A percentile compares a stretch with the other conserved stretches of the same genome.
phyloP scores from a whole-genome alignment of 257 asterid species.

The Oldenlandia corymbosa region DNA sequence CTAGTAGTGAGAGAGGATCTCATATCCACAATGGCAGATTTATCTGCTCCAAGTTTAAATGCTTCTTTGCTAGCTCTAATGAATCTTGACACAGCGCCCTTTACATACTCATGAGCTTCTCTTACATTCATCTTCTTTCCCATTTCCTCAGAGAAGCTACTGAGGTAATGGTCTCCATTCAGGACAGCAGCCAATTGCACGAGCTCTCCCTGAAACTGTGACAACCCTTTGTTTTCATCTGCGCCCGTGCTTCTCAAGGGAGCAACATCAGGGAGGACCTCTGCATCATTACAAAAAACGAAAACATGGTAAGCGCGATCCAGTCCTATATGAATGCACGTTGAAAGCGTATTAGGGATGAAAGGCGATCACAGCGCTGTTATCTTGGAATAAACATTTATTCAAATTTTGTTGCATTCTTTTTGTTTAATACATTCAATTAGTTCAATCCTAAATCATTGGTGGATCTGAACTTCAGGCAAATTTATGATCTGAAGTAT shows the following conservation, averaged over 20 bases:
- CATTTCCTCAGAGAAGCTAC: conserved; percentile 44
- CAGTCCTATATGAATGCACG: too few species aligned
- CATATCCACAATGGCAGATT: conserved; percentile 71
- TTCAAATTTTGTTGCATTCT: too few species aligned
- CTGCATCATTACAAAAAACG: conserved; percentile 24
- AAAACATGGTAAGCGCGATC: too few species aligned
- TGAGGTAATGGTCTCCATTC: conserved; percentile 65
- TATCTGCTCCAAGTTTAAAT: conserved; percentile 51
- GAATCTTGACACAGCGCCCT: conserved; percentile 66
- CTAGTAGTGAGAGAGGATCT: conserved; percentile 74
- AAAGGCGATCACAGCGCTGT: too few species aligned
- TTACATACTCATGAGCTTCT: conserved; percentile 55
- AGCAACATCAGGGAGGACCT: conserved; percentile 50
- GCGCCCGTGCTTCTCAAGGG: conserved; percentile 42
- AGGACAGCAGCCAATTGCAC: conserved; percentile 70
- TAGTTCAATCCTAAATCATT: too few species aligned
- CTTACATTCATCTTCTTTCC: conserved; percentile 62
- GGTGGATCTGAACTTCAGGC: neutral
- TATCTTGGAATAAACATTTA: too few species aligned
- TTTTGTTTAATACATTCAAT: too few species aligned
- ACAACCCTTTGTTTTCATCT: conserved; percentile 44
- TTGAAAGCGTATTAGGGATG: too few species aligned
- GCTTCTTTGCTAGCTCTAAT: conserved; percentile 74
- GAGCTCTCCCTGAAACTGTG: conserved; percentile 67
- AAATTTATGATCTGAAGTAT: neutral